Percentiles rank a stretch among this genome's conserved stretches.
Conservation (phyloP, 2,329 filamentous ascomycete genomes). For the Exophiala xenobiotica region DNA sequence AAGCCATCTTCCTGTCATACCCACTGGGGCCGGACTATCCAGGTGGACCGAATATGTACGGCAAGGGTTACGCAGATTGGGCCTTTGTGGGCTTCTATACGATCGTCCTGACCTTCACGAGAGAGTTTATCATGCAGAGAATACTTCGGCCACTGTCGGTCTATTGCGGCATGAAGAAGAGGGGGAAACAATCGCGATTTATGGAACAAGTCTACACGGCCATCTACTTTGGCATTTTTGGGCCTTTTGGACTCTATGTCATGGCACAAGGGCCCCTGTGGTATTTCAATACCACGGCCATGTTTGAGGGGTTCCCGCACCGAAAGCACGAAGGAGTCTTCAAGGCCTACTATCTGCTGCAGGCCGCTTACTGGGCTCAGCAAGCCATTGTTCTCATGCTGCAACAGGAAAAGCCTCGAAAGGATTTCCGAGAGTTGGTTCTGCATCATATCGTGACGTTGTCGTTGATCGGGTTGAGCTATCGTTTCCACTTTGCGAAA, state of each 20-base stretch:
- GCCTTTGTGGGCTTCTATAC: slow-evolving; percentile 82
- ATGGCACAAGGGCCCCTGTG: slow-evolving; percentile 70
- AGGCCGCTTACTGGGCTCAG: slow-evolving; percentile 87
- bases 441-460: slow-evolving; percentile 82
- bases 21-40: slow-evolving; percentile 56
- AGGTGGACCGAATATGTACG: slow-evolving; percentile 62
- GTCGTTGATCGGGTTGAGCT: slow-evolving; percentile 73
- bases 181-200: slow-evolving; percentile 76
- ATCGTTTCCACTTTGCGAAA: slow-evolving; percentile 89
- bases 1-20: slow-evolving; percentile 83
- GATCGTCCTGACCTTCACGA: slow-evolving; percentile 78
- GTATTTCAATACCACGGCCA: slow-evolving; percentile 83
- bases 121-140: slow-evolving; percentile 89
- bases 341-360: slow-evolving; percentile 89
- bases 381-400: slow-evolving; percentile 79
- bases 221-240: slow-evolving; percentile 75
- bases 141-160: slow-evolving; percentile 71
- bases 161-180: slow-evolving; percentile 61
- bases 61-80: slow-evolving; percentile 75
- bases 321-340: slow-evolving; percentile 70
- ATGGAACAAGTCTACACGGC: slow-evolving; percentile 92
- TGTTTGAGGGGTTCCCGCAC: slow-evolving; percentile 83
- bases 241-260: slow-evolving; percentile 77
- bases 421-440: slow-evolving; percentile 87
- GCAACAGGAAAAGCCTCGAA: slow-evolving; percentile 81